phyloP scores from a whole-genome alignment of 306 rosid species.

The Cucumis hystrix region DNA sequence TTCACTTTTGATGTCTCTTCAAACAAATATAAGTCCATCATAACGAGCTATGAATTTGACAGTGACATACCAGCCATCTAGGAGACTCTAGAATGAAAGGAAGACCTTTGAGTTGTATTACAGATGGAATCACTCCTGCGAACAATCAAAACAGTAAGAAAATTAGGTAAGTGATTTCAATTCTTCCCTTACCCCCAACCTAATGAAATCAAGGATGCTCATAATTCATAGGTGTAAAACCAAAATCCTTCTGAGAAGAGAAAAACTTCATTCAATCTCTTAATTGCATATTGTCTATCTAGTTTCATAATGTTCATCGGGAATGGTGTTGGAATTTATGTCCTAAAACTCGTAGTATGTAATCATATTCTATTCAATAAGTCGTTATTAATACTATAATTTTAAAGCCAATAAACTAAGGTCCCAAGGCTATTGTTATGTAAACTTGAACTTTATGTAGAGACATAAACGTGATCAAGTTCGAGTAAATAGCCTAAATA shows the following conservation, averaged over 20 bases:
- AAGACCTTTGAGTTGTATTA: constrained; percentile 48
- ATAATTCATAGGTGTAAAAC: constrained; percentile 9
- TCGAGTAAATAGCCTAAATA: no score
- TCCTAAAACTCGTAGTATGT: no score
- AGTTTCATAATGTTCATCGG: constrained; percentile 22
- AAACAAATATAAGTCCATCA: not conserved
- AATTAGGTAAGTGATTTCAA: not conserved
- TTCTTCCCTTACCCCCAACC: not conserved
- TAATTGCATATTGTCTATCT: constrained; percentile 38
- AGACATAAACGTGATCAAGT: no score
- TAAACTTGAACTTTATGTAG: no score
- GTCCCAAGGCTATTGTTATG: no score
- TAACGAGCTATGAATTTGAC: not conserved
- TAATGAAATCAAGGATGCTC: not conserved
- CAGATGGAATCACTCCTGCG: constrained; percentile 49
- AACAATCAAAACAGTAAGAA: constrained; percentile 1
- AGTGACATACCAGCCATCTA: constrained; percentile 72
- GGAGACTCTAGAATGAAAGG: constrained; percentile 82
- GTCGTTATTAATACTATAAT: no score
- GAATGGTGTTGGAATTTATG: no score
- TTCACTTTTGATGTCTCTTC: not conserved
- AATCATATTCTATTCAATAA: no score
- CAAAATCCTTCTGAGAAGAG: constrained; percentile 20
- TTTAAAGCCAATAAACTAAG: no score
- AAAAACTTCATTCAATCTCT: constrained; percentile 43